Evolutionary conservation across 495 filamentous ascomycete genomes (phyloP), one percentile per base, ranked within the genome.

Genomic region (Aspergillus affinis): DNA sequence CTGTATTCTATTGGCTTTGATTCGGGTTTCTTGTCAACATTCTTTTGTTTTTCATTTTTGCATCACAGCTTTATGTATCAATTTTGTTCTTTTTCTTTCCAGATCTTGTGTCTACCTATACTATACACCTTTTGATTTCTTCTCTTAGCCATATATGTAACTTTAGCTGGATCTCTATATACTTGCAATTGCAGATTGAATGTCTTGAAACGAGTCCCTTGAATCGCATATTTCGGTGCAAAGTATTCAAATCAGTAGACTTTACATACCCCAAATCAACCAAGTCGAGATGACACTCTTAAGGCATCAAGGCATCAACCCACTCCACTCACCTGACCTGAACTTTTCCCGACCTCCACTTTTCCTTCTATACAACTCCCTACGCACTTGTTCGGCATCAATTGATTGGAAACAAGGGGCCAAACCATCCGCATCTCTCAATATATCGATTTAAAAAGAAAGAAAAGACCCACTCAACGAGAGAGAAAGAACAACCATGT

Each of bases 401-500:
- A 26, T 26, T 26, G 23, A 26, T 4, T 26, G 23, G 9, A 26
- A 13, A n/a, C n/a, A n/a, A n/a, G n/a, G n/a, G n/a, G n/a, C n/a
- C 10, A 51, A 51, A 54, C 29, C 52, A n/a, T n/a, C n/a, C n/a
- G n/a, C n/a, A n/a, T n/a, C n/a, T n/a, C n/a, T n/a, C n/a, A n/a
- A n/a, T n/a, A n/a, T n/a, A n/a, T n/a, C n/a, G n/a, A n/a, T n/a
- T n/a, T n/a, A n/a, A n/a, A n/a, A n/a, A n/a, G n/a, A n/a, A n/a
- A n/a, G n/a, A n/a, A n/a, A n/a, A n/a, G n/a, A n/a, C n/a, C n/a
- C n/a, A n/a, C n/a, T n/a, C n/a, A n/a, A n/a, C n/a, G n/a, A n/a
- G 12, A 54, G 10, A 44, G 32, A 32, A 30, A 30, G 47, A 53
- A 51, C 3, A 59, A 60, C 46, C 49, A 62, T 57, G 54, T 36